Conservation (phyloP, 495 filamentous ascomycete genomes). For the Monascus purpureus region DNA sequence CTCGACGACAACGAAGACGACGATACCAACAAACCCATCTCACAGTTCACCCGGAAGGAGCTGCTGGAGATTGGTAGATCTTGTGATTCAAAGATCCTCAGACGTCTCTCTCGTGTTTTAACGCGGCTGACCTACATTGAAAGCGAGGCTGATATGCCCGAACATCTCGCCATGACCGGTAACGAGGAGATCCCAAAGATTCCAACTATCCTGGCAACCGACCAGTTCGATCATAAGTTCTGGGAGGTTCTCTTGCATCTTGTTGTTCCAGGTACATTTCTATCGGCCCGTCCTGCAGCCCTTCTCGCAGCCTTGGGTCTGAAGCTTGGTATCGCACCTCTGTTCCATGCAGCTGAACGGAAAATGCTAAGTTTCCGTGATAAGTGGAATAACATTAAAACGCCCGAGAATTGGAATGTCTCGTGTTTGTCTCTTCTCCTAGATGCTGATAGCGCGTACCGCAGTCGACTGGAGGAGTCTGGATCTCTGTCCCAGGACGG, state of each 20-base stretch:
- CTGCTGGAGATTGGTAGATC: conserved; percentile 33
- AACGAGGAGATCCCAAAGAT: conserved; percentile 17
- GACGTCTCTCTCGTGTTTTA: conserved; percentile 26
- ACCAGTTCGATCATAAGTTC: conserved; percentile 17
- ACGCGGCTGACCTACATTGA: conserved; percentile 25
- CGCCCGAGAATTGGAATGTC: conserved; percentile 32
- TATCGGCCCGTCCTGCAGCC: conserved; percentile 23
- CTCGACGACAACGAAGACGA: conserved; percentile 4
- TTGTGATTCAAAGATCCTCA: conserved; percentile 25
- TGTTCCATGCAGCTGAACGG: conserved; percentile 18
- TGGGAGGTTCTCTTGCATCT: conserved; percentile 31
- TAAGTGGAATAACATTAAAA: conserved; percentile 26
- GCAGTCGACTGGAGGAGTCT: not conserved
- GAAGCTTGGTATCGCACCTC: conserved; percentile 24
- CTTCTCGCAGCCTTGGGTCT: conserved; percentile 30
- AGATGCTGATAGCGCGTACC: conserved; percentile 24
- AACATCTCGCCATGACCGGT: conserved; percentile 15
- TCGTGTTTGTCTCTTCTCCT: conserved; percentile 27
- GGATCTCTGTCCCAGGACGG: not conserved
- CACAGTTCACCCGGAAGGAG: conserved; percentile 20
- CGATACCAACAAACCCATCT: conserved; percentile 5
- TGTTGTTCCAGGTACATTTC: conserved; percentile 28
- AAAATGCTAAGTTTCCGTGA: conserved; percentile 22
- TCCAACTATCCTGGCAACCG: conserved; percentile 20
- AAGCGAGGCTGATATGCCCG: conserved; percentile 22